phyloP scores from a whole-genome alignment of 345 rosid species.

The Eucalyptus lansdowneana region DNA sequence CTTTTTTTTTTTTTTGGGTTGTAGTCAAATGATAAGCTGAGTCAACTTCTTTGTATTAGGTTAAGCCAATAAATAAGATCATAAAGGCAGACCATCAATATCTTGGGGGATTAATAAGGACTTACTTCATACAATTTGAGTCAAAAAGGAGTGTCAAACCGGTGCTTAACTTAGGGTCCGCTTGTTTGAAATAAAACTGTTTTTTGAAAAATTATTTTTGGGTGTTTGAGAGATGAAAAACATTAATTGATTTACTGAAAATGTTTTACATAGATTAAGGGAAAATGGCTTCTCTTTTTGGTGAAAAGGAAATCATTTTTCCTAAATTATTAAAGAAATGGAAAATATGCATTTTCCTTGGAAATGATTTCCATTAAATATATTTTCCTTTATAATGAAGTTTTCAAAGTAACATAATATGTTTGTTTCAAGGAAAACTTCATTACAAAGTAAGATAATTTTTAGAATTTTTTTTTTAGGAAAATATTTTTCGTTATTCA shows the following conservation, averaged over 20 bases:
- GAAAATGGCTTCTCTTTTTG: background rate
- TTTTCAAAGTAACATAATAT: background rate
- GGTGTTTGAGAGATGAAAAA: background rate
- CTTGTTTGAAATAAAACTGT: background rate
- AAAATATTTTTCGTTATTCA: background rate
- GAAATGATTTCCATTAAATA: background rate
- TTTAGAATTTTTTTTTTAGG: background rate
- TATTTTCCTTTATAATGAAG: background rate
- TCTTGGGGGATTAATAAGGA: background rate
- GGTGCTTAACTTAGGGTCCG: background rate
- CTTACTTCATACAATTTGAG: background rate
- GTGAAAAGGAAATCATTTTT: background rate
- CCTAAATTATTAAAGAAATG: background rate
- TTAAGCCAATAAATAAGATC: background rate
- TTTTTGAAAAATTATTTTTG: background rate
- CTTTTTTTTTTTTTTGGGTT: background rate
- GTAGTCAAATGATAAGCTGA: background rate
- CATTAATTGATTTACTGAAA: background rate
- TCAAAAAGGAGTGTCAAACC: background rate
- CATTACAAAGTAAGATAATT: background rate
- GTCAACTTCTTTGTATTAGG: background rate
- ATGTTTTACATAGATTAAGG: background rate
- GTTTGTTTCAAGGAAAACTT: background rate
- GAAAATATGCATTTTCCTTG: background rate
- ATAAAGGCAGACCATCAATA: background rate